Percentiles rank a stretch among this genome's conserved stretches.
These are phyloP conservation scores for Pilobolus umbonatus DNA, from an alignment of 192 early-diverging fungal species.

Conservation along the genomic window DNA sequence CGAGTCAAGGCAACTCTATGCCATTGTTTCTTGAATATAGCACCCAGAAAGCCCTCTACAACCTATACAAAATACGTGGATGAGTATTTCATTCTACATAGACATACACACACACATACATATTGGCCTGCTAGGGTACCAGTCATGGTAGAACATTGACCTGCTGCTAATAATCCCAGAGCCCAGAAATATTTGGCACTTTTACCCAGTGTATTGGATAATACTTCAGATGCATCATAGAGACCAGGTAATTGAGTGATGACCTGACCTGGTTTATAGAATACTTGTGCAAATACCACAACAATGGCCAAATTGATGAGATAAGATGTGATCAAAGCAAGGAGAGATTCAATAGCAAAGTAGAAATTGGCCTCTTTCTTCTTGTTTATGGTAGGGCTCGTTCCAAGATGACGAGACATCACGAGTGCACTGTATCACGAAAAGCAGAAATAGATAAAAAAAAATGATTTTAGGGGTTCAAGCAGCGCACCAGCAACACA, in stretches of 20 bases:
- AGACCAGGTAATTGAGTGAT: slow-evolving; percentile 47
- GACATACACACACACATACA: slow-evolving; percentile 24
- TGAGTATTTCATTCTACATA: neutral
- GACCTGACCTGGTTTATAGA: slow-evolving; percentile 23
- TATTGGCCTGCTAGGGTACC: slow-evolving; percentile 91
- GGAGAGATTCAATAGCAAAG: slow-evolving; percentile 55
- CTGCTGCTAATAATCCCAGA: slow-evolving; percentile 71
- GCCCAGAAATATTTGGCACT: slow-evolving; percentile 75
- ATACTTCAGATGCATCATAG: slow-evolving; percentile 55
- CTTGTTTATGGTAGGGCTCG: slow-evolving; percentile 24
- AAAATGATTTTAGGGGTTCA: neutral
- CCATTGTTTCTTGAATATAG: slow-evolving; percentile 54
- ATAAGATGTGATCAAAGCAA: slow-evolving; percentile 60
- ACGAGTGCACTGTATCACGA: slow-evolving; percentile 67
- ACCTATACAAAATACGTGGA: too few relatives aligned
- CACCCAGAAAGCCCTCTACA: slow-evolving; percentile 80
- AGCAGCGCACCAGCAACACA: too few relatives aligned
- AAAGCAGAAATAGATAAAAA: neutral
- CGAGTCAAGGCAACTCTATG: slow-evolving; percentile 58
- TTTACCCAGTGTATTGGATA: slow-evolving; percentile 54
- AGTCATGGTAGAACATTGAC: slow-evolving; percentile 83
- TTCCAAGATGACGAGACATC: slow-evolving; percentile 38
- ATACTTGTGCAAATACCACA: slow-evolving; percentile 58
- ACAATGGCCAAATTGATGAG: slow-evolving; percentile 66
- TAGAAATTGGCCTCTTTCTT: slow-evolving; percentile 67